Percentiles rank a stretch among this genome's conserved stretches.
Evolutionary conservation across 2,329 filamentous ascomycete species (phyloP).

Genomic region (Trichoderma guizhouense): DNA sequence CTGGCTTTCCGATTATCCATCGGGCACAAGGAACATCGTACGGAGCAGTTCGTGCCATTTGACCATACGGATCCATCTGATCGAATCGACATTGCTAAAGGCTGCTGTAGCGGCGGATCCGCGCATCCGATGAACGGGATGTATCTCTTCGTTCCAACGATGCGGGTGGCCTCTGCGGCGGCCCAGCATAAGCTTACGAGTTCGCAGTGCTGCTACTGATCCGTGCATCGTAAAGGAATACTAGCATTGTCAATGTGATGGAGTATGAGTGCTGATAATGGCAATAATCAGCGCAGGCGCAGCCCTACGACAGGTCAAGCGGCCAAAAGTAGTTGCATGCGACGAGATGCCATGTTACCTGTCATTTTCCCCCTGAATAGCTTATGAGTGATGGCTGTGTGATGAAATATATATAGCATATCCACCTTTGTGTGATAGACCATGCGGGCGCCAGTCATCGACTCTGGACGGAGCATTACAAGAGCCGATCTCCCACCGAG

Average conservation of each 20-base stretch:
- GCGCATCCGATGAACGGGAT: background rate
- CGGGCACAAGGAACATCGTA: background rate
- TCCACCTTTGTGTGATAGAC: background rate
- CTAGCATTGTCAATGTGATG: background rate
- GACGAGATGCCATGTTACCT: background rate
- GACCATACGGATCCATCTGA: background rate
- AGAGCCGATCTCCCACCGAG: background rate
- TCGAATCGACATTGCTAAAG: background rate
- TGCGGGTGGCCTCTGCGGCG: background rate
- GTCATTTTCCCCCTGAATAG: background rate
- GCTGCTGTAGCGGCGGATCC: background rate
- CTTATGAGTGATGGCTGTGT: background rate
- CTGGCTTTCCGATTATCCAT: background rate
- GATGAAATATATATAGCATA: background rate
- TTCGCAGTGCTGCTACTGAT: background rate
- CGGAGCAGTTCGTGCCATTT: background rate
- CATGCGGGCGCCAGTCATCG: background rate
- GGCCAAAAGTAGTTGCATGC: background rate
- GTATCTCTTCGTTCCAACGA: background rate
- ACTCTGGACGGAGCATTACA: background rate
- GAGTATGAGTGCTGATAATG: background rate
- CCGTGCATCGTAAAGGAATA: background rate
- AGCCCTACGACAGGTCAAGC: constrained; percentile 2
- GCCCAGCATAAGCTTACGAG: constrained; percentile 5
- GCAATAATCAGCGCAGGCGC: background rate